Evolutionary conservation across 768 basidiomycete species (phyloP).

Genomic region (Tylopilus balloui): DNA sequence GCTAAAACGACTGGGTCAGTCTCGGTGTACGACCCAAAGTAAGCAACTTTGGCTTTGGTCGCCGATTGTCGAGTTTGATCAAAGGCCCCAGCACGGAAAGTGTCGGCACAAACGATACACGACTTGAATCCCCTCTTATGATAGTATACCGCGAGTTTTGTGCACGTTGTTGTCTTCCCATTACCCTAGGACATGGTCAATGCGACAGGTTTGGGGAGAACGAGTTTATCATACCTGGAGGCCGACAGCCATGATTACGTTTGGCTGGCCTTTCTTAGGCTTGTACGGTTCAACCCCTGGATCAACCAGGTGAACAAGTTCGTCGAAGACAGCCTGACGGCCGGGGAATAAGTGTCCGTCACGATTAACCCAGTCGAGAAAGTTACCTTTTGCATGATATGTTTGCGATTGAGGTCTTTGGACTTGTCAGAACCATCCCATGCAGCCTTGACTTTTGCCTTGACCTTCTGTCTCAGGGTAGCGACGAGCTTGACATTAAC

Average conservation of each 20-base stretch:
- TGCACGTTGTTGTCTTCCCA: constrained; percentile 99
- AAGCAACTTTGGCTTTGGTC: constrained; percentile 97
- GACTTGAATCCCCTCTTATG: constrained; percentile 96
- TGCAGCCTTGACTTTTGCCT: constrained; percentile 80
- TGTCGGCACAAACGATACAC: constrained; percentile 97
- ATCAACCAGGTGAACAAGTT: constrained; percentile 91
- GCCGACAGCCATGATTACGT: constrained; percentile 97
- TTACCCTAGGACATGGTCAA: constrained; percentile 62
- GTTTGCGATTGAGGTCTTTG: constrained; percentile 78
- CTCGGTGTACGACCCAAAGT: constrained; percentile 98
- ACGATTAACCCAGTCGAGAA: not conserved
- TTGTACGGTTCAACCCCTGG: constrained; percentile 95
- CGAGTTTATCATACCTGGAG: constrained; percentile 62
- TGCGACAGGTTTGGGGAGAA: not conserved
- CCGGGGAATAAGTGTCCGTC: constrained; percentile 9
- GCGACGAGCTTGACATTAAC: constrained; percentile 97
- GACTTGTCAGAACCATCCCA: constrained; percentile 70
- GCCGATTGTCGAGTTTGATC: constrained; percentile 99
- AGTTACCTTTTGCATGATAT: constrained; percentile 84
- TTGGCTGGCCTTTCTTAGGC: constrained; percentile 89
- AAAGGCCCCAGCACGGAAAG: constrained; percentile 98
- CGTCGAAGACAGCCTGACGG: constrained; percentile 87
- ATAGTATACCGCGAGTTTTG: constrained; percentile 96
- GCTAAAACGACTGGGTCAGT: constrained; percentile 96
- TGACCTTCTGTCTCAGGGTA: constrained; percentile 82